Conservation (phyloP, 257 asterid genomes). For the Solanum sejunctum region DNA sequence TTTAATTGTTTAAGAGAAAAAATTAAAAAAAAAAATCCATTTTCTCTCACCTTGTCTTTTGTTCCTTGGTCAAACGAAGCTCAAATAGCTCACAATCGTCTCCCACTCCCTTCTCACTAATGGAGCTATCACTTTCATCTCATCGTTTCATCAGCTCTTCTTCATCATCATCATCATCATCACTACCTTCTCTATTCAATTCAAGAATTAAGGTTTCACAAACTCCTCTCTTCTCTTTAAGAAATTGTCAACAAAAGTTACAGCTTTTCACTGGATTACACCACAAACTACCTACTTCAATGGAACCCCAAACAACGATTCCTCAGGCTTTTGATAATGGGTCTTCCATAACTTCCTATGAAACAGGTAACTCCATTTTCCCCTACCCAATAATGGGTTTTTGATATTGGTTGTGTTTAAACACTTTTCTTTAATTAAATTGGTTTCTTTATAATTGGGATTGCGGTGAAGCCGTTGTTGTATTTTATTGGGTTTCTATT, state of each 20-base stretch:
- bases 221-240: constrained; percentile 26
- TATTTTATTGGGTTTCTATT: background rate
- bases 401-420: background rate
- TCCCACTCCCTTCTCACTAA: background rate
- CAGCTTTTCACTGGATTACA: constrained; percentile 4
- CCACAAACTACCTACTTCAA: constrained; percentile 7
- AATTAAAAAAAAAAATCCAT: no score
- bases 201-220: constrained; percentile 1
- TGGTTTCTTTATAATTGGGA: background rate
- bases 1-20: no score
- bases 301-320: constrained; percentile 16
- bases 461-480: background rate
- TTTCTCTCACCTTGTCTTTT: background rate
- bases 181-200: constrained; percentile 1
- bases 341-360: constrained; percentile 22
- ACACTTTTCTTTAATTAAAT: background rate
- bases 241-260: constrained; percentile 16
- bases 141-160: constrained; percentile 9
- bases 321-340: constrained; percentile 41
- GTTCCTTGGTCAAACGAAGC: background rate
- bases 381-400: background rate
- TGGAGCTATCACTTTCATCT: constrained; percentile 47
- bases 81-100: background rate
- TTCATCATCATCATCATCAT: background rate
- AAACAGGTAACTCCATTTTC: constrained; percentile 19